A percentile compares a stretch with the other conserved stretches of the same genome.
Conservation (phyloP, 768 basidiomycete species). For the Pleurotus cornucopiae region DNA sequence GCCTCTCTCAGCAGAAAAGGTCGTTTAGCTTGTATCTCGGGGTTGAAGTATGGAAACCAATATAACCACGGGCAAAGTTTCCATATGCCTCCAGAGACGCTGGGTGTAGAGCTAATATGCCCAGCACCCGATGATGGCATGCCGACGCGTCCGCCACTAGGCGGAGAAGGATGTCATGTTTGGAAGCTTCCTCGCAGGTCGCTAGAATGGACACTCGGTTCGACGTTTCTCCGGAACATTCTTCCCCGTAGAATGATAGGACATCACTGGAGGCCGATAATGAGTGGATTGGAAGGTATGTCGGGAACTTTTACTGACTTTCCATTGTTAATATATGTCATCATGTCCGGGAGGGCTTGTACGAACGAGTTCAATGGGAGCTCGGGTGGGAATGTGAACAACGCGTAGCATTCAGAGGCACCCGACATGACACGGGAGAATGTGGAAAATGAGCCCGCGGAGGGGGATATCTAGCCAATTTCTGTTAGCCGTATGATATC, state of each 20-base stretch:
- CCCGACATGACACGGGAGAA: slow-evolving; percentile 27
- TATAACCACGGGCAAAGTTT: background rate
- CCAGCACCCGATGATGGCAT: background rate
- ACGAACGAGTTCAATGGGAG: slow-evolving; percentile 27
- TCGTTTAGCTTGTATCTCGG: too few species aligned
- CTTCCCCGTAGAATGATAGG: slow-evolving; percentile 39
- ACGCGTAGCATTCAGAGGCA: slow-evolving; percentile 26
- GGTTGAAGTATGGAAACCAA: background rate
- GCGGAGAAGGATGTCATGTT: slow-evolving; percentile 19
- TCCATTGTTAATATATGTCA: slow-evolving; percentile 24
- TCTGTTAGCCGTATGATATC: background rate
- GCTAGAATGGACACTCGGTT: slow-evolving; percentile 32
- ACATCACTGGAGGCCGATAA: slow-evolving; percentile 24
- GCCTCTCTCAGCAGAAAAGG: too few species aligned
- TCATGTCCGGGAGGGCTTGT: slow-evolving; percentile 34
- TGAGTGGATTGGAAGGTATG: background rate
- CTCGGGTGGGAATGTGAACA: slow-evolving; percentile 30
- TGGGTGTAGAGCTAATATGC: background rate
- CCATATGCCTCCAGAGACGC: background rate
- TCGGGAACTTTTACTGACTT: slow-evolving; percentile 26
- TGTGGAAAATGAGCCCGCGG: slow-evolving; percentile 16
- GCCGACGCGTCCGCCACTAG: slow-evolving; percentile 21
- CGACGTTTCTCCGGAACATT: slow-evolving; percentile 25
- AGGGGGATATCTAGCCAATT: slow-evolving; percentile 7
- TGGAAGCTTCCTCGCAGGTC: slow-evolving; percentile 16